Conservation (phyloP, 1,284 basidiomycete genomes). For the Tilletiaria anomala region DNA sequence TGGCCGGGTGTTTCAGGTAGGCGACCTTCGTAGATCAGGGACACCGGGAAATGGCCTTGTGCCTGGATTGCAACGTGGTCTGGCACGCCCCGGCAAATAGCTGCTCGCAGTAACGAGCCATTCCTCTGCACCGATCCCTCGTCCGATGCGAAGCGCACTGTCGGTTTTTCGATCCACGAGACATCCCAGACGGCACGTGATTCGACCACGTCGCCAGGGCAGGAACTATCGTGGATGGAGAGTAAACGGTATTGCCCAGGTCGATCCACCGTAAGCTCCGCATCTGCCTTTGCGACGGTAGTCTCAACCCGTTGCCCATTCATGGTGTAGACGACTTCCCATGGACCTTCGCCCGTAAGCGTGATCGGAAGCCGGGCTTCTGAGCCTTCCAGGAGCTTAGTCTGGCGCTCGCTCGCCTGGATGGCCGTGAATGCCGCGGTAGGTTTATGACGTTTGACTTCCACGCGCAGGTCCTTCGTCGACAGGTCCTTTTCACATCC, state of each 20-base stretch:
- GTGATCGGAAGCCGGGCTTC: constrained; percentile 43
- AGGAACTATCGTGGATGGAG: constrained; percentile 62
- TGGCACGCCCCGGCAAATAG: constrained; percentile 65
- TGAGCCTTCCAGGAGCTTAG: constrained; percentile 64
- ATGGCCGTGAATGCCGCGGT: constrained; percentile 61
- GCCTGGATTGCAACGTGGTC: constrained; percentile 68
- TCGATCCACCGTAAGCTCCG: constrained; percentile 53
- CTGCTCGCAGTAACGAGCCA: constrained; percentile 46
- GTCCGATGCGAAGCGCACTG: constrained; percentile 26
- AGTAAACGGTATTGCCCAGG: constrained; percentile 66
- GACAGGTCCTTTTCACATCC: constrained; percentile 67
- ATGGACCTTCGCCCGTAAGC: constrained; percentile 31
- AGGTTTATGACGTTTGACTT: constrained; percentile 74
- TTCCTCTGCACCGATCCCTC: constrained; percentile 12
- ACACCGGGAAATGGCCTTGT: constrained; percentile 46
- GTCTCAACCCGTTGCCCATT: constrained; percentile 43
- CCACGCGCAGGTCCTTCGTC: constrained; percentile 66
- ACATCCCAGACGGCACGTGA: constrained; percentile 56
- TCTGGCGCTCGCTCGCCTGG: constrained; percentile 43
- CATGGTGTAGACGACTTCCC: constrained; percentile 58
- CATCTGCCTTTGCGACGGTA: constrained; percentile 54
- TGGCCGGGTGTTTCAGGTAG: too few relatives aligned
- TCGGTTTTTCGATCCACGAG: constrained; percentile 59
- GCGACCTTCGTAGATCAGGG: too few relatives aligned
- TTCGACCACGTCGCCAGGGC: constrained; percentile 56